These are phyloP conservation scores for Cyamopsis tetragonoloba DNA, from an alignment of 306 rosid species.

Conservation along the genomic window DNA sequence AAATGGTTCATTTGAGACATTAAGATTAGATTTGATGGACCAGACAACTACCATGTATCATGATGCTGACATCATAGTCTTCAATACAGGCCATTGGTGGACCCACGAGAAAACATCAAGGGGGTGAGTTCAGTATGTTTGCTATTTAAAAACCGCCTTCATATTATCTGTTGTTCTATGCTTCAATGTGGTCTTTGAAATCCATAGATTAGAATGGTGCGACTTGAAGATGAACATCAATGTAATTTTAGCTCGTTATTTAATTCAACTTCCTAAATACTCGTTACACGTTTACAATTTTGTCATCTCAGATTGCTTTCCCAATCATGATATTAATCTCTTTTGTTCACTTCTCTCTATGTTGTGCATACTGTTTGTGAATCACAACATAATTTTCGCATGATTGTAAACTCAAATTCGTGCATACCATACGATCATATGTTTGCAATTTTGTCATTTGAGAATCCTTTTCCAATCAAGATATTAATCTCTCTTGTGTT, in stretches of 20 bases:
- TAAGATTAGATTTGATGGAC: slow-evolving; percentile 94
- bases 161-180: background rate
- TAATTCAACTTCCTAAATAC: background rate
- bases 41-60: slow-evolving; percentile 53
- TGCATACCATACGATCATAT: background rate
- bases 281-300: background rate
- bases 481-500: background rate
- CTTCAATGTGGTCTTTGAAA: slow-evolving; percentile 3
- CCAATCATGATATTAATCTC: background rate
- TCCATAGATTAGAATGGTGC: slow-evolving; percentile 2
- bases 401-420: background rate
- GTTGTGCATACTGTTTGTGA: background rate
- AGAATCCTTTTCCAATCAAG: background rate
- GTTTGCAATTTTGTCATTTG: background rate
- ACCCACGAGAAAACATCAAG: slow-evolving; percentile 91
- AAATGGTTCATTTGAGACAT: slow-evolving; percentile 69
- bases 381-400: background rate
- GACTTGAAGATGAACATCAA: slow-evolving; percentile 1
- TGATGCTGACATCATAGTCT: slow-evolving; percentile 80
- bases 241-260: background rate
- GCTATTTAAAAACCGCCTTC: slow-evolving; percentile 4
- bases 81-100: slow-evolving; percentile 99
- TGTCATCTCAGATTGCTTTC: slow-evolving; percentile 7
- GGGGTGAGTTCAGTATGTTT: slow-evolving; percentile 52
- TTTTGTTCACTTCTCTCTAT: background rate